These are phyloP conservation scores for Clavulina sp. DNA, from an alignment of 768 basidiomycete species.

Conservation along the genomic window DNA sequence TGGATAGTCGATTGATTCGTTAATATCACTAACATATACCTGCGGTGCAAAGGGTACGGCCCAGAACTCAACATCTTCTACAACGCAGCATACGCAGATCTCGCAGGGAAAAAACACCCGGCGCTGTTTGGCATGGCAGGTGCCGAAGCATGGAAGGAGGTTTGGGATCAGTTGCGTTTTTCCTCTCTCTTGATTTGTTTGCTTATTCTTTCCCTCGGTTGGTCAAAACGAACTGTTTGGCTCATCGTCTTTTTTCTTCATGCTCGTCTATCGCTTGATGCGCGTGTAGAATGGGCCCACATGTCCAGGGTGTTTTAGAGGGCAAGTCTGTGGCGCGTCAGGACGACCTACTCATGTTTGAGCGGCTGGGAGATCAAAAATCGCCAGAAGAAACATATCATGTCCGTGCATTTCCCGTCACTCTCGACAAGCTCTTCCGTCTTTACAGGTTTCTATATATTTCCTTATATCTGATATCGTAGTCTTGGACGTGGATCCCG, in stretches of 20 bases:
- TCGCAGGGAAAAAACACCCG: conserved; percentile 14
- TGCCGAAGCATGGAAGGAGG: conserved; percentile 13
- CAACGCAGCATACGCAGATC: conserved; percentile 15
- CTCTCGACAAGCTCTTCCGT: not conserved
- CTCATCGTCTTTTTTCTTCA: no score
- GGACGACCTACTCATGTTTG: conserved; percentile 15
- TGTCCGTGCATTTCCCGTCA: no score
- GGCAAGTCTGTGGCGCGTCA: conserved; percentile 11
- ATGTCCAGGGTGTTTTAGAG: conserved; percentile 9
- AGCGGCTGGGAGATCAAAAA: conserved; percentile 10
- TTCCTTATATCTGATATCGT: no score
- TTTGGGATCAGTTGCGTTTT: no score
- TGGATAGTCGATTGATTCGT: no score
- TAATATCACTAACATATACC: no score
- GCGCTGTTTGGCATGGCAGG: conserved; percentile 13
- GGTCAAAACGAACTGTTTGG: no score
- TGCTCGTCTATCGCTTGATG: no score
- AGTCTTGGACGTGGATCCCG: conserved; percentile 13
- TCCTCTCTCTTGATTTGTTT: no score
- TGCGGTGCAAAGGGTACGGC: no score
- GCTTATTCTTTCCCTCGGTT: no score
- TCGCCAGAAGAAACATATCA: conserved; percentile 16
- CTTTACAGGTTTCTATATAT: no score
- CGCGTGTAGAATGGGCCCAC: conserved; percentile 11
- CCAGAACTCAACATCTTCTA: conserved; percentile 12